Base-by-base conservation (phyloP, 176 grass and related monocot species). In the Triticum aestivum region DNA sequence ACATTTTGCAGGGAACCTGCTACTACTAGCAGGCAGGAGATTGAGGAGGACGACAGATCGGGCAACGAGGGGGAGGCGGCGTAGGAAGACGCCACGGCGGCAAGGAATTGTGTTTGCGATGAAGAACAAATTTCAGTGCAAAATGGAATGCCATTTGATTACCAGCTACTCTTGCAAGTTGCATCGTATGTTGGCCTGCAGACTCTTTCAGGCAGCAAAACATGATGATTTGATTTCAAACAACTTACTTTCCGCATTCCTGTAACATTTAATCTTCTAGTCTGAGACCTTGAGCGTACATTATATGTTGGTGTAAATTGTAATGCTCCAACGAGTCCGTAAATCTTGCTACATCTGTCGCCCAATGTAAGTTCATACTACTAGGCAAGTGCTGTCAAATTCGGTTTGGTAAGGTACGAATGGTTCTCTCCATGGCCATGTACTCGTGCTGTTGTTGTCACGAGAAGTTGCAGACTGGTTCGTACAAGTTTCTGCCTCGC, bases 271-370 rank as follows among this genome's bases (percentile, higher is more conserved):
- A 30, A 30, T 30, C 29, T 1, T 30, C 1, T 30, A 30, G 1
- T 30, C 29, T 2, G 1, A 30, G 26, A 26, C 1, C 26, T 26
- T 26, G 26, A 26, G 26, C 0, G 0, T 33, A 12, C 0, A 0
- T 34, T 18, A 13, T 30, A 42, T 42, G 27, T 1, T 11, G 26
- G 26, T 26, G 26, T 26, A 26, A 26, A 26, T 26, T 65, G 63
- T 30, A 14, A 29, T 65, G 3, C 13, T 0, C 30, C 1, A 1
- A 6, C 1, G 26, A 65, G 5, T 15, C 26, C 27, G 30, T 30
- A 15, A 30, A 44, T 32, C 0, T 30, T 65, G 27, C 12, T 0
- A 14, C 26, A 1, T 15, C 7, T 65, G 2, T 14, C 11, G 0
- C 26, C 0, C 11, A 6, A 0, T 68, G 65, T 9, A 68, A 68